Conservation (phyloP, 768 basidiomycete species). For the Rossbeevera mucosa region DNA sequence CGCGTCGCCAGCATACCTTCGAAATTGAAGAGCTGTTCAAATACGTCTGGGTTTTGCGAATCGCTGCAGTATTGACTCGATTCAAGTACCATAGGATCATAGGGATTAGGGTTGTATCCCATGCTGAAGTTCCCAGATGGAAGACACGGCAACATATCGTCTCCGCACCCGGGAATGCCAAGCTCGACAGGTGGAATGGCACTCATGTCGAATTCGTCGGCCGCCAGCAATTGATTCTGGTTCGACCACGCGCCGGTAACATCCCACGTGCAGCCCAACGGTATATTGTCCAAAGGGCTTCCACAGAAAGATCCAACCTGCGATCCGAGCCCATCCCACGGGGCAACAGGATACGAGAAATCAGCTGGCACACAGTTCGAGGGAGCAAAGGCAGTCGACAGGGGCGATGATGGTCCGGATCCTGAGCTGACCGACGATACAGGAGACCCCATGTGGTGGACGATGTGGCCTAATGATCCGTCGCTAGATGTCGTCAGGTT, state of each 20-base stretch:
- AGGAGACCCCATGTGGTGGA: conserved; percentile 47
- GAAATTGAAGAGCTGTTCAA: conserved; percentile 35
- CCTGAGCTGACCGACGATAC: conserved; percentile 43
- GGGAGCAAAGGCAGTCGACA: conserved; percentile 49
- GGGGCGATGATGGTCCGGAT: conserved; percentile 50
- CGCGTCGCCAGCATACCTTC: conserved; percentile 32
- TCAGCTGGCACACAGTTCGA: conserved; percentile 14
- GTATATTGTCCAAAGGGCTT: conserved; percentile 21
- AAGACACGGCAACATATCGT: conserved; percentile 16
- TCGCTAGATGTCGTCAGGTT: conserved; percentile 37
- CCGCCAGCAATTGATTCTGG: conserved; percentile 38
- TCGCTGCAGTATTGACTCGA: conserved; percentile 29
- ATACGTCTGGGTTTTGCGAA: conserved; percentile 32
- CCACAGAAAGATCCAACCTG: conserved; percentile 17
- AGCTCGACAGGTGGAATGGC: conserved; percentile 64
- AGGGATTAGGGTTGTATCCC: conserved; percentile 21
- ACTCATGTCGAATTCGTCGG: conserved; percentile 63
- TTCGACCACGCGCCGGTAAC: conserved; percentile 31
- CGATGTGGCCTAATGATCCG: conserved; percentile 35
- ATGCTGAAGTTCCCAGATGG: conserved; percentile 15
- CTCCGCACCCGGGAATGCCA: conserved; percentile 45
- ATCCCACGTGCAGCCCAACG: conserved; percentile 32
- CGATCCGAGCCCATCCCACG: conserved; percentile 12
- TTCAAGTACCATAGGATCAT: conserved; percentile 27
- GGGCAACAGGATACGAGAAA: conserved; percentile 19